phyloP scores from a whole-genome alignment of 2,329 filamentous ascomycete genomes.

The Xylaria sp. region DNA sequence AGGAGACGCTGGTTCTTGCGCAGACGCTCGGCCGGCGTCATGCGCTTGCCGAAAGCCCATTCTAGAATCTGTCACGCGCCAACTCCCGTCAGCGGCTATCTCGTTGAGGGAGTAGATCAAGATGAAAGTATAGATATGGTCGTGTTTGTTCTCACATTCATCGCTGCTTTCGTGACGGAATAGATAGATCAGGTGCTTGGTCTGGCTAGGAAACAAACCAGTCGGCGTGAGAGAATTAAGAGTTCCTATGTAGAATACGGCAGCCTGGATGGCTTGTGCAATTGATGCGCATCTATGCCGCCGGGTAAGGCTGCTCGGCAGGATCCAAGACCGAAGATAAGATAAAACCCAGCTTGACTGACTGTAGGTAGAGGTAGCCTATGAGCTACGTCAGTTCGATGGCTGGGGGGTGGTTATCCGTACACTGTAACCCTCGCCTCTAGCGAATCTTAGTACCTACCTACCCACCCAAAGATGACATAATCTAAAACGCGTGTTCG shows the following conservation, averaged over 20 bases:
- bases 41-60: conserved; percentile 99
- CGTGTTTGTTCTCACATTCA: conserved; percentile 33
- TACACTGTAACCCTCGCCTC: not conserved
- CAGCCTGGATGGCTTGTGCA: conserved; percentile 10
- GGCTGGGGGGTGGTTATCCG: not conserved
- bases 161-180: conserved; percentile 11
- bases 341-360: conserved; percentile 4
- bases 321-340: conserved; percentile 24
- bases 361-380: not conserved
- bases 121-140: not conserved
- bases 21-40: conserved; percentile 92
- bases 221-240: not conserved
- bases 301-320: conserved; percentile 14
- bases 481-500: too few relatives aligned
- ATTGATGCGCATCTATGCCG: conserved; percentile 19
- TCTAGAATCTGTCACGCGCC: conserved; percentile 81
- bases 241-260: conserved; percentile 5
- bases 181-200: not conserved
- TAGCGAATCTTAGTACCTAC: too few relatives aligned
- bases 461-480: too few relatives aligned
- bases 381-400: conserved; percentile 6
- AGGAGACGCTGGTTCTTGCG: conserved; percentile 96
- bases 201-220: not conserved
- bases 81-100: conserved; percentile 19
- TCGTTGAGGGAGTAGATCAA: not conserved